Evolutionary conservation across 73 alveolate genomes (phyloP).

Genomic region (Uronychia setigera): DNA sequence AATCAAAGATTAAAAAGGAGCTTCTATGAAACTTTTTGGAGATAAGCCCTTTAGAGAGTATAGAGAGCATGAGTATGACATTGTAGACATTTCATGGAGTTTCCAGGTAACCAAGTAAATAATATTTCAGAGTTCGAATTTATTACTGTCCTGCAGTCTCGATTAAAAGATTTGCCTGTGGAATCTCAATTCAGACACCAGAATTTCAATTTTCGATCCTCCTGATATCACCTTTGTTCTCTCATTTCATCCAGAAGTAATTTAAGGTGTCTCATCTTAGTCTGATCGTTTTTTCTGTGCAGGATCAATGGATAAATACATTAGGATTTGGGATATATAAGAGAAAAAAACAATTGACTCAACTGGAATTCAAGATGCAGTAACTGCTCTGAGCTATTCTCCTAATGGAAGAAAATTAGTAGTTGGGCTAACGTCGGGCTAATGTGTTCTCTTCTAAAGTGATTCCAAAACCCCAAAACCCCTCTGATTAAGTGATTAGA

Average conservation of each 20-base stretch:
- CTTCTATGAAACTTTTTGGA: slow-evolving; percentile 40
- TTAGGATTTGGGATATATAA: slow-evolving; percentile 69
- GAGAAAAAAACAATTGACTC: slow-evolving; percentile 61
- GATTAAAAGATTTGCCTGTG: slow-evolving; percentile 71
- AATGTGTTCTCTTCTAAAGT: slow-evolving; percentile 32
- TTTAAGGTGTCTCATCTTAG: slow-evolving; percentile 9
- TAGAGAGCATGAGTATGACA: slow-evolving; percentile 77
- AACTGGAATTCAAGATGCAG: slow-evolving; percentile 61
- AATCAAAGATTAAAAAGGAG: not conserved
- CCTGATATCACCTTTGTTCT: slow-evolving; percentile 54
- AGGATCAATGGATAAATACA: slow-evolving; percentile 60
- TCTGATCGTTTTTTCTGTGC: slow-evolving; percentile 63
- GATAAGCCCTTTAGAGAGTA: slow-evolving; percentile 67
- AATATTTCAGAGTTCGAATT: slow-evolving; percentile 22
- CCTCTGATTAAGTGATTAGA: not conserved
- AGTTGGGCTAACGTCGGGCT: slow-evolving; percentile 59
- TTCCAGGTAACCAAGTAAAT: slow-evolving; percentile 9
- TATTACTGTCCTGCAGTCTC: slow-evolving; percentile 71
- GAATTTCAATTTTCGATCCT: slow-evolving; percentile 64
- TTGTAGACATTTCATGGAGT: slow-evolving; percentile 75
- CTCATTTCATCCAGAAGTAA: slow-evolving; percentile 66
- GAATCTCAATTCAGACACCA: slow-evolving; percentile 63
- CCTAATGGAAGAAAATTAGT: slow-evolving; percentile 71
- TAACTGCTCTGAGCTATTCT: slow-evolving; percentile 64
- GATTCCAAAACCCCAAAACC: slow-evolving; percentile 1